Evolutionary conservation across 345 rosid species (phyloP).

Genomic region (Euphorbia pulcherrima): DNA sequence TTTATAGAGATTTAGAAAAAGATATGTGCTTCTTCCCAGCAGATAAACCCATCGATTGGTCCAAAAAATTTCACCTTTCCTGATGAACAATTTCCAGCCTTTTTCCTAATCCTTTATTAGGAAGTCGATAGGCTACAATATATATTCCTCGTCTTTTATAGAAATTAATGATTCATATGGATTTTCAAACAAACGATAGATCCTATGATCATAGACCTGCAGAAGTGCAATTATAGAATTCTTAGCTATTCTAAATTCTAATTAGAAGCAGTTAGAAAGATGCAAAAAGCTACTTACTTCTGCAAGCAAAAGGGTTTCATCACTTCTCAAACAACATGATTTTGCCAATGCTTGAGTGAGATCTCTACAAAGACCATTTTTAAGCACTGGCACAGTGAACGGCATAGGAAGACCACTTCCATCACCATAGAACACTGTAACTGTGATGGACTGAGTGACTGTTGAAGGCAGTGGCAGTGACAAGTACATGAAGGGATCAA

Average conservation of each 20-base stretch:
- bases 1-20: no score
- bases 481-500: slow-evolving; percentile 94
- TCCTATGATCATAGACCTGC: slow-evolving; percentile 62
- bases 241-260: slow-evolving; percentile 24
- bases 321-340: slow-evolving; percentile 73
- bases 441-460: slow-evolving; percentile 73
- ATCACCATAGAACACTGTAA: slow-evolving; percentile 69
- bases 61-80: slow-evolving; percentile 64
- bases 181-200: slow-evolving; percentile 52
- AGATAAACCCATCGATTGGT: background rate
- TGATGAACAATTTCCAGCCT: slow-evolving; percentile 59
- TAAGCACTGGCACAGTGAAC: slow-evolving; percentile 64
- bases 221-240: slow-evolving; percentile 11
- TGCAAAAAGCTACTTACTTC: slow-evolving; percentile 48
- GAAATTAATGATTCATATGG: slow-evolving; percentile 44
- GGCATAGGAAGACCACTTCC: slow-evolving; percentile 76
- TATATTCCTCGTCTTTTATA: slow-evolving; percentile 74
- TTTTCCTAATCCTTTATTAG: slow-evolving; percentile 53
- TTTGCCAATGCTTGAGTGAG: slow-evolving; percentile 58
- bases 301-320: slow-evolving; percentile 79
- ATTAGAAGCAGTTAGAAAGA: slow-evolving; percentile 1
- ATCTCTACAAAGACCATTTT: slow-evolving; percentile 70
- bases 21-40: no score
- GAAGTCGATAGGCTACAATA: slow-evolving; percentile 76
- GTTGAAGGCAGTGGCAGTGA: slow-evolving; percentile 87